Evolutionary conservation across 2,329 filamentous ascomycete genomes (phyloP).

Genomic region (Plenodomus lindquistii): DNA sequence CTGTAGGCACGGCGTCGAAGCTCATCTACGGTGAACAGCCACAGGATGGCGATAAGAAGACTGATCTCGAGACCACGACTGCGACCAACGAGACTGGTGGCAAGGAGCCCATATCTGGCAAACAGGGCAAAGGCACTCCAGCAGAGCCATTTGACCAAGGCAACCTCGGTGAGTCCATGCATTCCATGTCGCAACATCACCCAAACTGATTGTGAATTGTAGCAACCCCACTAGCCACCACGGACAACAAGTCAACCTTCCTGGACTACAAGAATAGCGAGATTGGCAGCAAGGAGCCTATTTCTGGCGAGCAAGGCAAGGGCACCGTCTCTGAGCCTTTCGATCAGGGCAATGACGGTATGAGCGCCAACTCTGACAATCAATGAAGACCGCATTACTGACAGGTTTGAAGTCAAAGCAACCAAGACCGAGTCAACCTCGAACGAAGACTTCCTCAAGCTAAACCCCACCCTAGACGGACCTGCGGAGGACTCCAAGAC

Average conservation of each 20-base stretch:
- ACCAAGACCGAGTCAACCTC: constrained; percentile 7
- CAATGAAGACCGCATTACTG: background rate
- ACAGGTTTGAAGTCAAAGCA: constrained; percentile 7
- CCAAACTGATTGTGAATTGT: constrained; percentile 7
- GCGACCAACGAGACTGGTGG: constrained; percentile 41
- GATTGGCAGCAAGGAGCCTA: constrained; percentile 63
- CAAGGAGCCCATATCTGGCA: constrained; percentile 73
- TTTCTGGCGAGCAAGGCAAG: constrained; percentile 71
- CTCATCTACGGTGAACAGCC: constrained; percentile 44
- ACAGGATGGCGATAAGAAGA: constrained; percentile 3
- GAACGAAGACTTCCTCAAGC: constrained; percentile 19
- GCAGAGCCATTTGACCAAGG: constrained; percentile 80
- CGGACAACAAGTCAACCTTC: constrained; percentile 9
- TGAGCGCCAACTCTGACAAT: background rate
- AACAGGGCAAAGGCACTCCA: constrained; percentile 66
- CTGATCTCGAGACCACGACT: constrained; percentile 34
- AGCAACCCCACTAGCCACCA: constrained; percentile 19
- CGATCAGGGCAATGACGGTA: constrained; percentile 68
- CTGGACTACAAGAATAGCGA: constrained; percentile 33
- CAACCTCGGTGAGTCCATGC: constrained; percentile 58
- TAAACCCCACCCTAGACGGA: constrained; percentile 14
- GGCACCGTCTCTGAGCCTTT: constrained; percentile 73
- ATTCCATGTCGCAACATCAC: background rate
- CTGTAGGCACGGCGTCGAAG: constrained; percentile 36
- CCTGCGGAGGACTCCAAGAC: constrained; percentile 3